phyloP scores from a whole-genome alignment of 331 rosid species.

The Prunus yedoensis region DNA sequence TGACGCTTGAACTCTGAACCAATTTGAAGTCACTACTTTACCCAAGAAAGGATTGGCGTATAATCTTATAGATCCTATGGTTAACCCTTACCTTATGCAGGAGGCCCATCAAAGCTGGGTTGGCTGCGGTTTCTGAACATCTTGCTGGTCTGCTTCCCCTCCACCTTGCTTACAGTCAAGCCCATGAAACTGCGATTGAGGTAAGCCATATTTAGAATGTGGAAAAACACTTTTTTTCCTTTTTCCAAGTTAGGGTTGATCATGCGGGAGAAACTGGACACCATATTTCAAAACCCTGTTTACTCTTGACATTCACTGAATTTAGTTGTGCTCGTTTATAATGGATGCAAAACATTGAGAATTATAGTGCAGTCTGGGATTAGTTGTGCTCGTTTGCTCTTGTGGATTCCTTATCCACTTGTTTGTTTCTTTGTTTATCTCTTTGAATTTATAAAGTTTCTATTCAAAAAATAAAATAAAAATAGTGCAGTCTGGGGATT shows the following conservation, averaged over 20 bases:
- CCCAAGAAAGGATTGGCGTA: not conserved
- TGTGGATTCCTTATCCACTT: no score
- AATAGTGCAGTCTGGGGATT: not conserved
- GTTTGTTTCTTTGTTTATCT: no score
- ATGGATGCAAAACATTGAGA: conserved; percentile 6
- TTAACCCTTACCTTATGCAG: conserved; percentile 27
- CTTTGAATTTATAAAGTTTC: no score
- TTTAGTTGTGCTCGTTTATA: not conserved
- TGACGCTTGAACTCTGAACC: not conserved
- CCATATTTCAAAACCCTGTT: not conserved
- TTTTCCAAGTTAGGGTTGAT: not conserved
- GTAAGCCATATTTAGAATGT: conserved; percentile 29
- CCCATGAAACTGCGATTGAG: conserved; percentile 89
- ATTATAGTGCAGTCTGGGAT: not conserved
- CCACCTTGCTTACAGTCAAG: conserved; percentile 84
- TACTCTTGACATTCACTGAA: not conserved
- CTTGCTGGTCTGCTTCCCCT: conserved; percentile 89
- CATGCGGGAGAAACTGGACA: not conserved
- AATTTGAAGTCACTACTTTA: not conserved
- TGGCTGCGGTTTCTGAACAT: conserved; percentile 92
- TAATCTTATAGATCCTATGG: not conserved
- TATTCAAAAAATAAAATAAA: no score
- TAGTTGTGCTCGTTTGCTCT: no score
- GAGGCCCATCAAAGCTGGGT: conserved; percentile 91
- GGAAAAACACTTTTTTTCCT: not conserved